phyloP scores from a whole-genome alignment of 2,329 filamentous ascomycete genomes.

The Neofusicoccum laricinum region DNA sequence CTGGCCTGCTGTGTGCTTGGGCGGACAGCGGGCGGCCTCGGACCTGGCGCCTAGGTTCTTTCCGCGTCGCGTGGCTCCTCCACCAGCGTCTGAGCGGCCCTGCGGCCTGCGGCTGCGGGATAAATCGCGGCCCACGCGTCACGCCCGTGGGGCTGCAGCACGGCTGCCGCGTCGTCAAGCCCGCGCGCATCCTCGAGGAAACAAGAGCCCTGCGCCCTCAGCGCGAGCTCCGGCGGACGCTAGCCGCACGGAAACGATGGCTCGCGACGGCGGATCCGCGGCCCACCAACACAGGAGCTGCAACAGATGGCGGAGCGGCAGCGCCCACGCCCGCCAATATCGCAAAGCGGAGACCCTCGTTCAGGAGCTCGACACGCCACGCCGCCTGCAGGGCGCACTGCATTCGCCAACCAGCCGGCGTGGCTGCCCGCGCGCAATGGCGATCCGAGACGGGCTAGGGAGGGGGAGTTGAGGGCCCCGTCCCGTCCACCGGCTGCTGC shows the following conservation, averaged over 20 bases:
- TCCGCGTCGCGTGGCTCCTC: constrained; percentile 3
- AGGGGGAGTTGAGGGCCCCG: not conserved
- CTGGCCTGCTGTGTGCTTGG: not conserved
- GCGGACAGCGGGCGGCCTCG: not conserved
- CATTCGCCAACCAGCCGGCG: not conserved
- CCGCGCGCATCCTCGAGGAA: not conserved
- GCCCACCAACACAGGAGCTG: not conserved
- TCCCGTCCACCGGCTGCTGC: not conserved
- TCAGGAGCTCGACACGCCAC: constrained; percentile 7
- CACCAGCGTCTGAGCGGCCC: not conserved
- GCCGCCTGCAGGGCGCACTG: not conserved
- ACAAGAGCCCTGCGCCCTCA: not conserved
- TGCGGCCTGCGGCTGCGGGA: not conserved
- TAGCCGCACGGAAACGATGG: constrained; percentile 6
- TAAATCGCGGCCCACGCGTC: not conserved
- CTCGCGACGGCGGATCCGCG: constrained; percentile 8
- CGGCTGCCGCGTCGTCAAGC: not conserved
- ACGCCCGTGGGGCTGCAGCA: not conserved
- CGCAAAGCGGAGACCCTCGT: not conserved
- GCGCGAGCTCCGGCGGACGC: not conserved
- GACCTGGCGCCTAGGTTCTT: not conserved
- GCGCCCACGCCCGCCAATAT: not conserved
- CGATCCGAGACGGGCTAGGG: not conserved
- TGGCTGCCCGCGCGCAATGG: not conserved
- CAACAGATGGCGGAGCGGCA: not conserved